These are phyloP conservation scores for Stellera chamaejasme DNA, from an alignment of 345 rosid species.

Conservation along the genomic window DNA sequence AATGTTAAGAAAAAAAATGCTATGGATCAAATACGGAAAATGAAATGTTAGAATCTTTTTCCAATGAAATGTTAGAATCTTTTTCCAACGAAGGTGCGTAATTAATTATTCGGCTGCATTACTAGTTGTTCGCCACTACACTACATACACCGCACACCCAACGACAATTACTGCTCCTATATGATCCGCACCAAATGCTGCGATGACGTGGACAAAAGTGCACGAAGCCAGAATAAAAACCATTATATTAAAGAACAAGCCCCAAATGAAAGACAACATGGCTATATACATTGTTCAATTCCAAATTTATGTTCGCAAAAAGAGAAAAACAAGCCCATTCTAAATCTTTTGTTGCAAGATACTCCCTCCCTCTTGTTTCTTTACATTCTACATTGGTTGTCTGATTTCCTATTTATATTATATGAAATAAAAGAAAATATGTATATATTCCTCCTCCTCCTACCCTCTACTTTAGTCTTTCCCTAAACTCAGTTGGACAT, in stretches of 20 bases:
- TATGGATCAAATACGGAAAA: no score
- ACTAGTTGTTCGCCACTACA: no score
- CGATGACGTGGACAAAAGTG: background rate
- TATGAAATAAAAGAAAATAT: background rate
- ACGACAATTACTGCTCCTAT: no score
- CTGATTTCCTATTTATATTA: background rate
- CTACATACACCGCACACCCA: no score
- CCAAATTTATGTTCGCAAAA: conserved; percentile 9
- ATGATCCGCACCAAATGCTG: conserved; percentile 3
- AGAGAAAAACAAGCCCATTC: background rate
- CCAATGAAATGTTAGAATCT: no score
- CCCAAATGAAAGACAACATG: background rate
- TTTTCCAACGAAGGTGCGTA: no score
- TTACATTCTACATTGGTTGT: background rate
- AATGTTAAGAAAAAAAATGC: no score
- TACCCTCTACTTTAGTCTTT: conserved; percentile 16
- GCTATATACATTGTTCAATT: conserved; percentile 1
- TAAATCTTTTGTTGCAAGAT: conserved; percentile 1
- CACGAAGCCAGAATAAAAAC: background rate
- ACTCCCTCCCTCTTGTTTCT: no score
- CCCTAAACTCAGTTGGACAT: conserved; percentile 45
- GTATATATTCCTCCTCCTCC: background rate
- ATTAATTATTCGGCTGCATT: no score
- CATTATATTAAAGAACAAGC: background rate
- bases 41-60: no score